Evolutionary conservation across 257 asterid species (phyloP), one percentile per base, ranked within the genome.

Genomic region (Gardenia jasminoides): DNA sequence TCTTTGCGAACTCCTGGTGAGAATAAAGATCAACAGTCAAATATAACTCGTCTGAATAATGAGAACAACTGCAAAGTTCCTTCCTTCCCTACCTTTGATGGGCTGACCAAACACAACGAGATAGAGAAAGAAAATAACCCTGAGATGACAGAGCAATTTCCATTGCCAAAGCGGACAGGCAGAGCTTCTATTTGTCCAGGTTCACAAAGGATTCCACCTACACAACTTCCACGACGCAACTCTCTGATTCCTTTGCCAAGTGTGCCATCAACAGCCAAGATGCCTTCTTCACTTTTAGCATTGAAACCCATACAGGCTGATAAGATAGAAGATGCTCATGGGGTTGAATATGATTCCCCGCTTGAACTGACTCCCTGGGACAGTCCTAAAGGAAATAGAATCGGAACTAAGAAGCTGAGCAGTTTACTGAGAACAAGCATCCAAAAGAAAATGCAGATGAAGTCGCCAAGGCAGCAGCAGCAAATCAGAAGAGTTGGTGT

Each of bases 41-140:
- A 78, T 31, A 67, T 65, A 68, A 28, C 87, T 36, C 76, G 79
- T 43, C 78, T 76, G 7, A 89, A 88, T 56, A 64, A 87, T 36
- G 93, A 87, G 67, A 85, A 82, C 77, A 89, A 85, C 76, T 66
- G 54, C 13, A 93, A 87, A 56, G 88, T 88, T 82, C 80, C 88
- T 64, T 80, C 80, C 46, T 80, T 71, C 70, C 88, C 89, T 10
- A 80, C 85, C 78, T 69, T 80, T 46, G 87, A 89, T 67, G 87
- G 77, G 62, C 17, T 72, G 46, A 62, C 85, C 59, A 82, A 77
- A 77, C 86, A 74, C 58, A 79, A 47, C 26, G 86, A 84, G 50
- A 61, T 79, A 31, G 98, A 95, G 65, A 95, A 92, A 81, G 98
- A 92, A 85, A 92, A 93, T 58, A 88, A 83, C 56, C 94, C 96